Evolutionary conservation across 768 basidiomycete genomes (phyloP), one percentile per base, ranked within the genome.

Genomic region (Leccinum subgranulosum): DNA sequence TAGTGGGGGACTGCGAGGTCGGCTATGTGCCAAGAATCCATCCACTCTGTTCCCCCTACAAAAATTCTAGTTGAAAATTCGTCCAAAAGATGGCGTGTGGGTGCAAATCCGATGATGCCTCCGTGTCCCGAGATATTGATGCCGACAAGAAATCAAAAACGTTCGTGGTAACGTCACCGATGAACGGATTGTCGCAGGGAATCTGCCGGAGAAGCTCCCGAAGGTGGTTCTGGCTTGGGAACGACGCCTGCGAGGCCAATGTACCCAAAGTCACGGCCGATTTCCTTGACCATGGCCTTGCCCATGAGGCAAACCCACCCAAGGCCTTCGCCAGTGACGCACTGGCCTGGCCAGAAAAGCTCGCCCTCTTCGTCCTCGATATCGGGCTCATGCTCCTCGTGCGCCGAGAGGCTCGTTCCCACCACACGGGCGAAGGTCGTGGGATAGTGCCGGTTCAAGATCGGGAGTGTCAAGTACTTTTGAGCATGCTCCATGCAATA

Each of bases 241-340:
- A 91, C 82, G n/a, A 86, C 83, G 17, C 88, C 88, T 19, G 84
- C 81, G 17, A 88, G 71, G 29, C 90, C 88, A 56, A 75, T 77
- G 74, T 92, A 92, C 11, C 86, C 87, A 71, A 86, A 84, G 33
- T 84, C 79, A 65, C 84, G 85, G 60, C 89, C 88, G 64, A 89
- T 87, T 66, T 92, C 90, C 64, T 81, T 84, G 66, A 92, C 83
- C 90, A 92, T 92, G 41, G 89, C 86, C 68, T 87, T 88, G 64
- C 89, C 90, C 84, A 92, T 86, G 28, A 88, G 76, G 70, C 90
- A 92, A n/a, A 91, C 84, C 90, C 90, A 92, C 21, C 86, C 90
- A 29, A 92, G 77, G 50, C 90, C 90, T 69, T 90, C 87, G 45
- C 88, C 88, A 29, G 81, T 87, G 57, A 84, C 76, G 34, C 81